Conservation (phyloP, 345 rosid species). For the Balakata baccata region DNA sequence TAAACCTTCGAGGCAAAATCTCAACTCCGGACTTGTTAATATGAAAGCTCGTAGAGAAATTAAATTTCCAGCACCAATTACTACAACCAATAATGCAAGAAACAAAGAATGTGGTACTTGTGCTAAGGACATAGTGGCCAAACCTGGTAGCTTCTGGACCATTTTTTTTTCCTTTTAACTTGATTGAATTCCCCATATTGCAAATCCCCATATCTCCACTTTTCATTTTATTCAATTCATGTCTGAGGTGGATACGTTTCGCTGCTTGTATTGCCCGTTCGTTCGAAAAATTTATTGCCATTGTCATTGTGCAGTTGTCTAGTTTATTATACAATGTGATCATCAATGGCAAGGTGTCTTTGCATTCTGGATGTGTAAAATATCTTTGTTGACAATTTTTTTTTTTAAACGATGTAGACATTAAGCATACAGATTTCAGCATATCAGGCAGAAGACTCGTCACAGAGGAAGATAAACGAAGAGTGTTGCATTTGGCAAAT, state of each 20-base stretch:
- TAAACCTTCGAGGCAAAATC: slow-evolving; percentile 3
- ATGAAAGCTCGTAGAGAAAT: slow-evolving; percentile 11
- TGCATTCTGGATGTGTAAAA: background rate
- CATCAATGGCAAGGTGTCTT: background rate
- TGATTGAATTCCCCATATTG: background rate
- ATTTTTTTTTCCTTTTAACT: background rate
- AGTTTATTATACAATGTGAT: slow-evolving; percentile 2
- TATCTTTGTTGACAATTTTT: background rate
- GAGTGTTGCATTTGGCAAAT: slow-evolving; percentile 32
- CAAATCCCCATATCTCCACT: background rate
- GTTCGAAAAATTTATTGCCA: background rate
- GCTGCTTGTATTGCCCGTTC: background rate
- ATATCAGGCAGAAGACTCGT: slow-evolving; percentile 30
- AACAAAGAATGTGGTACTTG: slow-evolving; percentile 1
- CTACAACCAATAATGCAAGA: background rate
- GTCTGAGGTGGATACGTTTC: background rate
- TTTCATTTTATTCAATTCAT: background rate
- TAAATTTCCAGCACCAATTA: slow-evolving; percentile 7
- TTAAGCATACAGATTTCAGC: background rate
- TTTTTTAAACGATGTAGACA: background rate
- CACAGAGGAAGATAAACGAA: slow-evolving; percentile 29
- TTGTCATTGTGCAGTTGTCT: background rate
- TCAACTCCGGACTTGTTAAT: slow-evolving; percentile 3
- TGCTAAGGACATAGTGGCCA: slow-evolving; percentile 19
- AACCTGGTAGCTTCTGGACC: slow-evolving; percentile 30